Percentiles rank a stretch among this genome's conserved stretches.
phyloP scores from a whole-genome alignment of 306 rosid genomes.

The Mucuna pruriens region DNA sequence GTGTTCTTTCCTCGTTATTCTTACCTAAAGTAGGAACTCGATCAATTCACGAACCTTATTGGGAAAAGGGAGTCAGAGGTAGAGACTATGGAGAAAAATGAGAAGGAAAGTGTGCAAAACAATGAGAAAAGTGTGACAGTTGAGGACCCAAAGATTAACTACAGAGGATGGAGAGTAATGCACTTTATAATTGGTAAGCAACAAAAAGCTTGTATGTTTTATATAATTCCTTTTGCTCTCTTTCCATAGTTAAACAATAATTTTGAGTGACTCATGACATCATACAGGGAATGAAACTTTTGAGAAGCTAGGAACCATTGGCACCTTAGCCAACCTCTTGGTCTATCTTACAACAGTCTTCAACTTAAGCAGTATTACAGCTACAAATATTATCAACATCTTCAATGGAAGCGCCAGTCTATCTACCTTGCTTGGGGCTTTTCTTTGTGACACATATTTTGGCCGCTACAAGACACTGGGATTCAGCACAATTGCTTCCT shows the following conservation, averaged over 20 bases:
- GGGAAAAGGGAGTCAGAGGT: neutral
- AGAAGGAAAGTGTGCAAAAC: conserved; percentile 41
- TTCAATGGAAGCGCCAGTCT: conserved; percentile 76
- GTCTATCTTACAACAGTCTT: conserved; percentile 76
- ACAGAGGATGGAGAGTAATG: conserved; percentile 91
- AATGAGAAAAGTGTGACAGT: conserved; percentile 17
- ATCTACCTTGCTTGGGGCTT: conserved; percentile 83
- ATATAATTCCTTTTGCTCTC: neutral
- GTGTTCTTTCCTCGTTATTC: neutral
- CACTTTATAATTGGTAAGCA: conserved; percentile 81
- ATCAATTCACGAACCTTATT: neutral
- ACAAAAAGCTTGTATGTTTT: neutral
- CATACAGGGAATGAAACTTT: conserved; percentile 90
- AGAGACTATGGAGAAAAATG: conserved; percentile 43
- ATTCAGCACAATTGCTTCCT: conserved; percentile 65
- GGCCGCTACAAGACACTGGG: conserved; percentile 84
- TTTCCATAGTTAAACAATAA: no score
- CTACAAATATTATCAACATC: conserved; percentile 67
- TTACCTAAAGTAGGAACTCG: neutral
- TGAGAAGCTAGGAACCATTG: conserved; percentile 90
- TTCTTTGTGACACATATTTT: conserved; percentile 72
- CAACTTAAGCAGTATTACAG: conserved; percentile 73
- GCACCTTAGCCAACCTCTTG: conserved; percentile 75
- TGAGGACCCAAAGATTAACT: conserved; percentile 47
- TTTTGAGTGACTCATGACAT: neutral